Conservation (phyloP, 345 rosid species). For the Erysimum cheiranthoides region DNA sequence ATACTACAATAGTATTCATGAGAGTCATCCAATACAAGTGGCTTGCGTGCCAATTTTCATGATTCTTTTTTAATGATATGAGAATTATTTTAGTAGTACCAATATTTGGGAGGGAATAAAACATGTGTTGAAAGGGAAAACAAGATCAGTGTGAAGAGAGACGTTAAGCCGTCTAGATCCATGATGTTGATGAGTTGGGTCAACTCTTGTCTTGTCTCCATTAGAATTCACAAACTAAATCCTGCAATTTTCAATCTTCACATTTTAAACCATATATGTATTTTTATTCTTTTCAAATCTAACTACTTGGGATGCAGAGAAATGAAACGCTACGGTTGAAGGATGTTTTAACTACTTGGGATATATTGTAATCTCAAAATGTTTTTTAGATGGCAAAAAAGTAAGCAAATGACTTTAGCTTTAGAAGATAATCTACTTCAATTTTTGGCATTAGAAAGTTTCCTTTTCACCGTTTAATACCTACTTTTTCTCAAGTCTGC, state of each 20-base stretch:
- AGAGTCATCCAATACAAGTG: conserved; percentile 14
- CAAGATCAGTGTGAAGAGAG: not conserved
- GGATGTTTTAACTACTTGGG: not conserved
- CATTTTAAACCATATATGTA: not conserved
- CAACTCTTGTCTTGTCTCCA: no score
- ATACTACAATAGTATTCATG: not conserved
- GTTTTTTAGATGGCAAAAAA: not conserved
- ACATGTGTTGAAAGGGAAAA: conserved; percentile 29
- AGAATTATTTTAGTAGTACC: not conserved
- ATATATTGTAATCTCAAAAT: not conserved
- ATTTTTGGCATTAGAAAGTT: not conserved
- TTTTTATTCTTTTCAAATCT: no score
- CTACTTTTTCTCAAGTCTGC: not conserved
- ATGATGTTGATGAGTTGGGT: conserved; percentile 32
- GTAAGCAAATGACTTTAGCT: not conserved
- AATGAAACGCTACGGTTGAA: not conserved
- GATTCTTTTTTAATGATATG: not conserved
- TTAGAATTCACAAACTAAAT: not conserved
- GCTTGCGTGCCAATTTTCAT: conserved; percentile 17
- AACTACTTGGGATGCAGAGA: not conserved
- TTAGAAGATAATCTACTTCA: not conserved
- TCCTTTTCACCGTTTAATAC: not conserved
- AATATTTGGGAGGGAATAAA: conserved; percentile 21
- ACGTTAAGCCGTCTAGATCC: conserved; percentile 31
- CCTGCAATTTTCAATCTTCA: not conserved